These are phyloP conservation scores for Beauveria australis DNA, from an alignment of 2,329 filamentous ascomycete species.

Conservation along the genomic window DNA sequence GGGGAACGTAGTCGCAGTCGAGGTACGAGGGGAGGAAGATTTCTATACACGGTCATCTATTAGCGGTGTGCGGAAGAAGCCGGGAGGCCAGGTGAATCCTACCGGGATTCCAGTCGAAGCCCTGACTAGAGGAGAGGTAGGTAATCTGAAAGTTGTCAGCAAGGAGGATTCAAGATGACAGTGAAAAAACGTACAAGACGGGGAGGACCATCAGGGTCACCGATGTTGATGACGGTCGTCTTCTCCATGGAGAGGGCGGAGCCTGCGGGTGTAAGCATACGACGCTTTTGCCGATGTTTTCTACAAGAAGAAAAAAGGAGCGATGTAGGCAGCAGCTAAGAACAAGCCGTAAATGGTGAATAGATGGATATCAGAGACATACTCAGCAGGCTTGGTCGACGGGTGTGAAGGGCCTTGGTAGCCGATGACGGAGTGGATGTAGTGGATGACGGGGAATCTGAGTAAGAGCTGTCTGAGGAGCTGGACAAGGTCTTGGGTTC, in stretches of 20 bases:
- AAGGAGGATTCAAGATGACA: neutral
- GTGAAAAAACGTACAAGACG: conserved; percentile 48
- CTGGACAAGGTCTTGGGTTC: conserved; percentile 38
- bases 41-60: conserved; percentile 37
- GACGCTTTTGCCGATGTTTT: neutral
- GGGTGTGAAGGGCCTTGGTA: conserved; percentile 40
- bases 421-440: conserved; percentile 49
- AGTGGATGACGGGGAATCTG: conserved; percentile 40
- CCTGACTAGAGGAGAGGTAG: conserved; percentile 70
- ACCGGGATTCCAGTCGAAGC: conserved; percentile 79
- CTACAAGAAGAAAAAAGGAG: neutral
- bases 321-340: neutral
- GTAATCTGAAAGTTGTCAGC: conserved; percentile 50
- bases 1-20: conserved; percentile 64
- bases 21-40: conserved; percentile 75
- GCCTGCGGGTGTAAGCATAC: conserved; percentile 36
- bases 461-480: conserved; percentile 35
- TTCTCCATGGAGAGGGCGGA: conserved; percentile 65
- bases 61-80: conserved; percentile 2
- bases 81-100: conserved; percentile 16
- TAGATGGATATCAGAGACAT: conserved; percentile 15
- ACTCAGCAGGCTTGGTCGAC: conserved; percentile 58
- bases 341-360: neutral
- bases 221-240: conserved; percentile 74
- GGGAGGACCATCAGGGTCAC: conserved; percentile 63